Evolutionary conservation across 371 early-diverging fungal species (phyloP), one percentile per base, ranked within the genome.

Genomic region (Mucor lusitanicus): DNA sequence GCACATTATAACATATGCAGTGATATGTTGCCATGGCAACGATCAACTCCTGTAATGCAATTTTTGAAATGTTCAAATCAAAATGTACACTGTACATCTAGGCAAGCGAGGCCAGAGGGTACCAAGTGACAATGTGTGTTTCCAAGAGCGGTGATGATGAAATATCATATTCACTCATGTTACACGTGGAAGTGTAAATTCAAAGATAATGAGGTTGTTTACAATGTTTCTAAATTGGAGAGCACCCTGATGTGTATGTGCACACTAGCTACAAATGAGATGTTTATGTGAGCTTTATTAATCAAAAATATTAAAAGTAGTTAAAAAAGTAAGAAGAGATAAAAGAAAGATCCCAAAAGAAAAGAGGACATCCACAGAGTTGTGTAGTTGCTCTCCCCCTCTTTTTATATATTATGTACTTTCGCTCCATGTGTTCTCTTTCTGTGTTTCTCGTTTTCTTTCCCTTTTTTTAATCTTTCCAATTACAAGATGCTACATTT

Each of bases 401-500:
- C 33, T 23, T 50, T 19, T 50, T 50, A 25, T 21, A 3, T 12
- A 3, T 50, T 9, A 12, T 50, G 8, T 50, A 50, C 50, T 50
- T 23, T 21, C 23, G 11, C 50, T 50, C 44, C 19, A 44, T 44
- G 44, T 44, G 44, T 44, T 44, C n/a, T n/a, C 44, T 50, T 50
- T 25, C 25, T 25, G 23, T 50, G 12, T 23, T 23, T 50, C 50
- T 50, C 50, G 50, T 50, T 50, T 25, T 50, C 50, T 25, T 25
- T 19, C 50, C 23, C 21, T 50, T 19, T 48, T 50, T 50, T 23
- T 50, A 50, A 50, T 50, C 11, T 50, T 23, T 23, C 50, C 50
- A 21, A 50, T 66, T 90, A 95, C 70, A 94, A 84, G 58, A 95
- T 64, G 64, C 84, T 65, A 77, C 95, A 95, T 85, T 90, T 91